Evolutionary conservation across 768 basidiomycete species (phyloP).

Genomic region (Ramaria rubella): DNA sequence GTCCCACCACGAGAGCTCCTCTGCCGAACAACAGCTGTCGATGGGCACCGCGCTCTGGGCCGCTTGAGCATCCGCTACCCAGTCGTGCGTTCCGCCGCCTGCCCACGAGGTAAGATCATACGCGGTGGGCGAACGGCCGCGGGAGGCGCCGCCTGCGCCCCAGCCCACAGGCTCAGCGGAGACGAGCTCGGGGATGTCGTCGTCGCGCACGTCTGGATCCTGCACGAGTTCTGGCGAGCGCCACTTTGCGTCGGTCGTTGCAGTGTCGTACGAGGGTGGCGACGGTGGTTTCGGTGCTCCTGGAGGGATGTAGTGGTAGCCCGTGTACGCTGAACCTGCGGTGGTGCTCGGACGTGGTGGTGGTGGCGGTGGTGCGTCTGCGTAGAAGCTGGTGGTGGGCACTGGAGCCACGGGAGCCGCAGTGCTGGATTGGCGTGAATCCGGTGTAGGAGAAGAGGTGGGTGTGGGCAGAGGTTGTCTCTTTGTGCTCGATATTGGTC

Average conservation of each 20-base stretch:
- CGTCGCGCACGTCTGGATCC: neutral
- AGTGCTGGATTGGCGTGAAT: neutral
- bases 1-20: conserved; percentile 72
- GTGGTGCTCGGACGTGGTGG: neutral
- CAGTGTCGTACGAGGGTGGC: neutral
- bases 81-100: neutral
- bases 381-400: neutral
- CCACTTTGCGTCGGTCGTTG: conserved; percentile 4
- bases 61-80: neutral
- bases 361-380: neutral
- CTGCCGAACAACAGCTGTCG: conserved; percentile 50
- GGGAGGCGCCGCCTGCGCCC: neutral
- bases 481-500: neutral
- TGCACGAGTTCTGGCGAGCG: neutral
- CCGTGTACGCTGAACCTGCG: conserved; percentile 6
- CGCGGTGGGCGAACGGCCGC: neutral
- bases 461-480: conserved; percentile 2
- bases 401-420: neutral
- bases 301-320: conserved; percentile 5
- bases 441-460: neutral
- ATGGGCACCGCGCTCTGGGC: conserved; percentile 31
- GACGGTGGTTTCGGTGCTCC: neutral
- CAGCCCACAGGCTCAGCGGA: neutral
- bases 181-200: neutral
- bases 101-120: neutral